A percentile compares a stretch with the other conserved stretches of the same genome.
Conservation (phyloP, 768 basidiomycete species). For the Suillus sp. region DNA sequence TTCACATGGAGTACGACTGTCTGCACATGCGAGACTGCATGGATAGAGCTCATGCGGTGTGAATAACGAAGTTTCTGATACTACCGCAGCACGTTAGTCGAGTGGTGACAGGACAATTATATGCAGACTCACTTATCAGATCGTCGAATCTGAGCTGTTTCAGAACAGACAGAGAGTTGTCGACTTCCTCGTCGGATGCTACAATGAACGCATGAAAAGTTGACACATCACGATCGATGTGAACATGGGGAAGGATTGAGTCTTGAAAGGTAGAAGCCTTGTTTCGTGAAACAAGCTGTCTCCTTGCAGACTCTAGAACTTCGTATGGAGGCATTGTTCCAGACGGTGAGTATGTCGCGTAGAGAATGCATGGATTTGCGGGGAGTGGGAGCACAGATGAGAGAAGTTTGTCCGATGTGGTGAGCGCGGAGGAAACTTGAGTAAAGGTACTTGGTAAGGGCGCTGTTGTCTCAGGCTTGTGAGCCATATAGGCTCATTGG, state of each 20-base stretch:
- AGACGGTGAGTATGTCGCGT: slow-evolving; percentile 44
- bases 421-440: slow-evolving; percentile 34
- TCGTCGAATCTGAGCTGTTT: slow-evolving; percentile 47
- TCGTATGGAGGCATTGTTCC: slow-evolving; percentile 36
- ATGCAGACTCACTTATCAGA: slow-evolving; percentile 48
- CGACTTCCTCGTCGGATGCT: slow-evolving; percentile 36
- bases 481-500: slow-evolving; percentile 28
- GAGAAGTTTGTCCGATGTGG: slow-evolving; percentile 44
- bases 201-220: slow-evolving; percentile 62
- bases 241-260: slow-evolving; percentile 53
- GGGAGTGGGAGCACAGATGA: slow-evolving; percentile 51
- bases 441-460: slow-evolving; percentile 17
- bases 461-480: slow-evolving; percentile 27
- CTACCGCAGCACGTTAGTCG: slow-evolving; percentile 32
- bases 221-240: slow-evolving; percentile 45
- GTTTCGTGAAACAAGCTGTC: slow-evolving; percentile 45
- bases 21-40: slow-evolving; percentile 50
- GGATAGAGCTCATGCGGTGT: slow-evolving; percentile 53
- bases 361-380: slow-evolving; percentile 43
- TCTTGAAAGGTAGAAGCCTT: slow-evolving; percentile 42
- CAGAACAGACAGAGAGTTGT: slow-evolving; percentile 37
- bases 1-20: slow-evolving; percentile 40
- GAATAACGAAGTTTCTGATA: slow-evolving; percentile 45
- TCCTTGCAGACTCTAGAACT: slow-evolving; percentile 57
- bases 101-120: slow-evolving; percentile 12